Base-by-base conservation (phyloP, 495 filamentous ascomycete genomes). In the Aspergillus incahuasiensis region DNA sequence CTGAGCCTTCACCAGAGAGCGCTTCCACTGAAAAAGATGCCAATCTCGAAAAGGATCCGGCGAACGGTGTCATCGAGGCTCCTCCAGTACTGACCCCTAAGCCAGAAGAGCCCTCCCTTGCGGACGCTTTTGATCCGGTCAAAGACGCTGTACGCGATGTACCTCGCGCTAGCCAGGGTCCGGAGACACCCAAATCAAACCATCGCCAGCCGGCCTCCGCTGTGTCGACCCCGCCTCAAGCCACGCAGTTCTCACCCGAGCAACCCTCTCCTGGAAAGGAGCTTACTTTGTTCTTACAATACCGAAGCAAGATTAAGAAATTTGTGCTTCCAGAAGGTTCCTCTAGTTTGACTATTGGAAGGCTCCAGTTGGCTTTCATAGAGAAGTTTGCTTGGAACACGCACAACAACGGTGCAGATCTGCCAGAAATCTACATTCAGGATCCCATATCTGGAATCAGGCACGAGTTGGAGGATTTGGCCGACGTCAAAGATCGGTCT, bases 321-420 rank as follows among this genome's bases (percentile, higher is more conserved):
- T 95, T 92, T 64, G 83, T 96, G 7, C 81, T 98, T 11, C 73
- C 88, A 2, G 92, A 92, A 62, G 92, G 91, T 5, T 86, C 84
- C 54, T 82, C 85, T 9, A 90, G 88, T 42, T 75, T 98, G 15
- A 91, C 91, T 18, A 85, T 96, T 51, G 90, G 88, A 9, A 82
- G 91, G 11, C 72, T 98, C 53, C 94, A 97, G 64, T 80, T 97
- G 30, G 92, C 92, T n/a, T 98, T 98, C 68, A 98, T 98, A 61
- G 95, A 97, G 59, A 97, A 97, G 63, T 98, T 98, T 63, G 91
- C 91, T 6, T 98, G 95, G 91, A 97, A 94, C 61, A 95, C 91
- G 1, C 92, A 96, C 59, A 89, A 86, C 62, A 92, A 97, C 65
- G 94, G 95, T 20, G 85, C 83, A 12, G 94, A 98, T 63, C 76